A percentile compares a stretch with the other conserved stretches of the same genome.
These are phyloP conservation scores for Penicillium sp. DNA, from an alignment of 2,329 filamentous ascomycete species.

Conservation along the genomic window DNA sequence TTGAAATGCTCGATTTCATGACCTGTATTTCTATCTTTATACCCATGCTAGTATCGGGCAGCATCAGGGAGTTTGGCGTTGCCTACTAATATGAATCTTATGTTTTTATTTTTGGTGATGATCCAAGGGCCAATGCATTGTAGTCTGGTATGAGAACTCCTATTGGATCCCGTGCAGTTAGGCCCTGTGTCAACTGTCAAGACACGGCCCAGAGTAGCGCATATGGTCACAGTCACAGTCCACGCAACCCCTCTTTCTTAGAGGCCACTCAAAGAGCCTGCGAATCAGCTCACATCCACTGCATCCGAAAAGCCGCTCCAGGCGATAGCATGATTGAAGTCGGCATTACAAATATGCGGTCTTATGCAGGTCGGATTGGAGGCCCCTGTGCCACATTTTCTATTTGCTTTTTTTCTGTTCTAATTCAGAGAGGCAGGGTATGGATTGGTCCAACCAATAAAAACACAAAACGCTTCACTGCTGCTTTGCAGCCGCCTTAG, in stretches of 20 bases:
- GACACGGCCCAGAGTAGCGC: not conserved
- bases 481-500: constrained; percentile 36
- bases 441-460: constrained; percentile 4
- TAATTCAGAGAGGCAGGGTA: not conserved
- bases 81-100: constrained; percentile 6
- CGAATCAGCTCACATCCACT: constrained; percentile 15
- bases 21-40: constrained; percentile 21
- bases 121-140: not conserved
- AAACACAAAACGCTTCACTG: constrained; percentile 31
- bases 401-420: constrained; percentile 1
- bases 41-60: constrained; percentile 23
- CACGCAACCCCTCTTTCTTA: not conserved
- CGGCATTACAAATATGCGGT: not conserved
- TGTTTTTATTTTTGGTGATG: not conserved
- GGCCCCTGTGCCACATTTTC: not conserved
- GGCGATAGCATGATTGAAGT: not conserved
- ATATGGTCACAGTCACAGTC: not conserved
- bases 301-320: constrained; percentile 9
- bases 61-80: constrained; percentile 20
- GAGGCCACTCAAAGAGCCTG: not conserved
- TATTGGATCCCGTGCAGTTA: not conserved
- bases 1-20: constrained; percentile 6
- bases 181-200: not conserved
- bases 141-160: not conserved
- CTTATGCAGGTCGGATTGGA: not conserved